Evolutionary conservation across 208 protist genomes (phyloP).

Genomic region (Trypanosoma vivax): DNA sequence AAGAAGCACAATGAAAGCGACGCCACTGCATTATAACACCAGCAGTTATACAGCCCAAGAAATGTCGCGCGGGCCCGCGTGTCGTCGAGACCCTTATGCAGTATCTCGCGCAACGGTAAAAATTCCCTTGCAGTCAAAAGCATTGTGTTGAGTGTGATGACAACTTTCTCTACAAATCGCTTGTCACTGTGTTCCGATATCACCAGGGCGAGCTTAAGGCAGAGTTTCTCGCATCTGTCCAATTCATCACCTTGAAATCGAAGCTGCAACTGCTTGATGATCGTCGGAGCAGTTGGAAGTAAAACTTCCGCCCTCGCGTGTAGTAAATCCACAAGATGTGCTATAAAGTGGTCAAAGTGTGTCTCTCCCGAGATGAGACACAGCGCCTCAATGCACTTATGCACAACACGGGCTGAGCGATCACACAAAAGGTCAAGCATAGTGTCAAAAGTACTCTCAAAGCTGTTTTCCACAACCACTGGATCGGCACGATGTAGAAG

Average conservation of each 20-base stretch:
- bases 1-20: conserved; percentile 91
- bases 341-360: conserved; percentile 31
- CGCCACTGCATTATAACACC: conserved; percentile 88
- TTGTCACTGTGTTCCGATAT: conserved; percentile 24
- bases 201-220: conserved; percentile 15
- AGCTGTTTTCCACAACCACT: conserved; percentile 11
- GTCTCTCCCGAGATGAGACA: conserved; percentile 31
- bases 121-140: conserved; percentile 90
- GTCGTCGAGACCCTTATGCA: conserved; percentile 36
- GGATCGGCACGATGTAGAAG: conserved; percentile 30
- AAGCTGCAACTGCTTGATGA: conserved; percentile 44
- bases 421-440: conserved; percentile 33
- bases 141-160: conserved; percentile 53
- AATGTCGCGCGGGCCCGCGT: conserved; percentile 45
- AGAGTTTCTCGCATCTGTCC: conserved; percentile 21
- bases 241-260: conserved; percentile 22
- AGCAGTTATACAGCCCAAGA: conserved; percentile 60
- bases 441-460: conserved; percentile 21
- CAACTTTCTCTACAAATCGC: conserved; percentile 59
- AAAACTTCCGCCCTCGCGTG: conserved; percentile 20
- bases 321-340: conserved; percentile 15
- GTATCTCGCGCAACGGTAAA: conserved; percentile 55
- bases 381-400: conserved; percentile 37
- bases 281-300: conserved; percentile 33
- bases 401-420: conserved; percentile 31